Evolutionary conservation across 441 rosid genomes (phyloP).

Genomic region (Pelargonium myrrhifolium): DNA sequence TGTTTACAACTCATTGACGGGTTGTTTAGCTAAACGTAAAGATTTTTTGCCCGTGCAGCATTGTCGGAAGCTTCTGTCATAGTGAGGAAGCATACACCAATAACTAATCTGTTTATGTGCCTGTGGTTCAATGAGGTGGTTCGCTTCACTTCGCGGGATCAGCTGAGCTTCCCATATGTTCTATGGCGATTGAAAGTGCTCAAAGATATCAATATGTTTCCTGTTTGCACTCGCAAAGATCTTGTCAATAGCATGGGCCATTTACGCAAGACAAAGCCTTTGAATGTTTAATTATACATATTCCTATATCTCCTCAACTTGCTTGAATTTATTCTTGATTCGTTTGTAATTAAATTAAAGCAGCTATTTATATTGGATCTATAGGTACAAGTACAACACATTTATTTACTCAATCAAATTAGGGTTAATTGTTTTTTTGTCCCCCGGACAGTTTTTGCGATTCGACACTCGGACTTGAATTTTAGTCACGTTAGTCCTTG

Average conservation of each 20-base stretch:
- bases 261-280: conserved; percentile 78
- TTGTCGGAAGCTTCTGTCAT: conserved; percentile 85
- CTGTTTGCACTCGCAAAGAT: conserved; percentile 84
- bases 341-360: too few species aligned
- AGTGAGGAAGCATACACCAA: conserved; percentile 75
- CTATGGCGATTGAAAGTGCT: conserved; percentile 74
- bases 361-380: too few species aligned
- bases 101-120: conserved; percentile 81
- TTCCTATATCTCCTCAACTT: too few species aligned
- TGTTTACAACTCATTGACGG: too few species aligned
- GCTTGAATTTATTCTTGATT: too few species aligned
- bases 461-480: too few species aligned
- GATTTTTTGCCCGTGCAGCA: conserved; percentile 41
- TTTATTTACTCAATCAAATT: too few species aligned
- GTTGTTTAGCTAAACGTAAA: background rate
- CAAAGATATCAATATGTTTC: conserved; percentile 69
- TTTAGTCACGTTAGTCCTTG: too few species aligned
- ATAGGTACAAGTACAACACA: too few species aligned
- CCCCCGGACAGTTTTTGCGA: too few species aligned
- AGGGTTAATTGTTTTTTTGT: too few species aligned
- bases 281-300: conserved; percentile 10
- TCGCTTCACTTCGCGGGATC: conserved; percentile 94
- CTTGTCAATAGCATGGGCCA: conserved; percentile 92
- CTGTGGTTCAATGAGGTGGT: conserved; percentile 98
- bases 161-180: conserved; percentile 87